Percentiles rank a stretch among this genome's conserved stretches.
phyloP scores from a whole-genome alignment of 805 yeast species.

The Starmerella riodocensis region DNA sequence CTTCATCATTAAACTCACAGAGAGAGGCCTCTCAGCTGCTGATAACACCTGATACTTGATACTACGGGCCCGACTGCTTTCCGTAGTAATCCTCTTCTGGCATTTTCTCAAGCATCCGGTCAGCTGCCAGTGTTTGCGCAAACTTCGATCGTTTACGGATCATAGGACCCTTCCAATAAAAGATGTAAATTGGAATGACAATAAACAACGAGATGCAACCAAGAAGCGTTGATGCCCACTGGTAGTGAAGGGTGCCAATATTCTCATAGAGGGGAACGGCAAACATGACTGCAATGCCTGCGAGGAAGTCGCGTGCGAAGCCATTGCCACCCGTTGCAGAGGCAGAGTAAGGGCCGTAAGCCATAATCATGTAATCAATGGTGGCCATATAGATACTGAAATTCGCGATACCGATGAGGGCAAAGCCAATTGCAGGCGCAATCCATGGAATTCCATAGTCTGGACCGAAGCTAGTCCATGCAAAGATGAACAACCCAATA shows the following conservation, averaged over 20 bases:
- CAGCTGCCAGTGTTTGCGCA: conserved; percentile 26
- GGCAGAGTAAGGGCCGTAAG: conserved; percentile 34
- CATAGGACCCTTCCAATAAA: conserved; percentile 32
- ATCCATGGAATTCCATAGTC: conserved; percentile 28
- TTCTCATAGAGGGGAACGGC: conserved; percentile 31
- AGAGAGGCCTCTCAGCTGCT: too few species aligned
- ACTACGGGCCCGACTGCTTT: too few species aligned
- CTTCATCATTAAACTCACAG: too few species aligned
- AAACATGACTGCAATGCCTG: conserved; percentile 32
- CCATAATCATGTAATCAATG: conserved; percentile 34
- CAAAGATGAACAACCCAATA: conserved; percentile 32
- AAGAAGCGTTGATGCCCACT: conserved; percentile 32
- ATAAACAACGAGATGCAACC: conserved; percentile 29
- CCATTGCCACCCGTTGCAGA: conserved; percentile 37
- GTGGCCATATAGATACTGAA: conserved; percentile 34
- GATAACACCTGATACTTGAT: too few species aligned
- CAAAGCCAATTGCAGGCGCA: conserved; percentile 31
- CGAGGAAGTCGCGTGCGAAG: conserved; percentile 32
- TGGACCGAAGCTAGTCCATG: conserved; percentile 35
- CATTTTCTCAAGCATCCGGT: conserved; percentile 20
- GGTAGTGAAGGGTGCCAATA: conserved; percentile 27
- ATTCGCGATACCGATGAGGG: conserved; percentile 31
- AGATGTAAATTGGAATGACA: conserved; percentile 30
- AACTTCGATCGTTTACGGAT: conserved; percentile 29
- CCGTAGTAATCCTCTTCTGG: conserved; percentile 3